phyloP scores from a whole-genome alignment of 768 basidiomycete genomes.

The Dentipellis fragilis region DNA sequence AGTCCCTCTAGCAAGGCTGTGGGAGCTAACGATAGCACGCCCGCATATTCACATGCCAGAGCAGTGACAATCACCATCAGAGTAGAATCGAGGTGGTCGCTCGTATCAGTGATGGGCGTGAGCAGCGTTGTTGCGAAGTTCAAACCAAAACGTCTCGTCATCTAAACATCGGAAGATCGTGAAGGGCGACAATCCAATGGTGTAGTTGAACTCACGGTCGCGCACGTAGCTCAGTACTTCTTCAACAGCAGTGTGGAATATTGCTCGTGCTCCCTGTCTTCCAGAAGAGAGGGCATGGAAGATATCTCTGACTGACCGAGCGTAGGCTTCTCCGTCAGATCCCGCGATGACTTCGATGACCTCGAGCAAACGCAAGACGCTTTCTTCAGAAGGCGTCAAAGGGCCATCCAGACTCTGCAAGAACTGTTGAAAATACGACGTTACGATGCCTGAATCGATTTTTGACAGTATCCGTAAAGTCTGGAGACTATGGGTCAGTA shows the following conservation, averaged over 20 bases:
- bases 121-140: conserved; percentile 18
- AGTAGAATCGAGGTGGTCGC: conserved; percentile 37
- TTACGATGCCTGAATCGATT: conserved; percentile 51
- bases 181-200: background rate
- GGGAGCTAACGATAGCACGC: conserved; percentile 40
- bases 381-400: conserved; percentile 29
- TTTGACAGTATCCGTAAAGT: conserved; percentile 46
- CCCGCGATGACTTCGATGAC: conserved; percentile 35
- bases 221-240: conserved; percentile 40
- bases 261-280: conserved; percentile 21
- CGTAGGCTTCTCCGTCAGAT: conserved; percentile 51
- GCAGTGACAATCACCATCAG: conserved; percentile 61
- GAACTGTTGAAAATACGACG: conserved; percentile 39
- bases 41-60: conserved; percentile 51
- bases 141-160: conserved; percentile 21
- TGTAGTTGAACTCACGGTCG: conserved; percentile 29
- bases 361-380: conserved; percentile 41
- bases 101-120: conserved; percentile 7
- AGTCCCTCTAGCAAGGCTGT: conserved; percentile 37
- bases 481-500: conserved; percentile 25
- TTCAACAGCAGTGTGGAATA: conserved; percentile 52
- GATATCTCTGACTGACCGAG: conserved; percentile 34
- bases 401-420: conserved; percentile 27
- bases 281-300: conserved; percentile 28
- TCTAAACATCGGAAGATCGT: background rate